Evolutionary conservation across 495 filamentous ascomycete genomes (phyloP).

Genomic region (Podospora anserina): DNA sequence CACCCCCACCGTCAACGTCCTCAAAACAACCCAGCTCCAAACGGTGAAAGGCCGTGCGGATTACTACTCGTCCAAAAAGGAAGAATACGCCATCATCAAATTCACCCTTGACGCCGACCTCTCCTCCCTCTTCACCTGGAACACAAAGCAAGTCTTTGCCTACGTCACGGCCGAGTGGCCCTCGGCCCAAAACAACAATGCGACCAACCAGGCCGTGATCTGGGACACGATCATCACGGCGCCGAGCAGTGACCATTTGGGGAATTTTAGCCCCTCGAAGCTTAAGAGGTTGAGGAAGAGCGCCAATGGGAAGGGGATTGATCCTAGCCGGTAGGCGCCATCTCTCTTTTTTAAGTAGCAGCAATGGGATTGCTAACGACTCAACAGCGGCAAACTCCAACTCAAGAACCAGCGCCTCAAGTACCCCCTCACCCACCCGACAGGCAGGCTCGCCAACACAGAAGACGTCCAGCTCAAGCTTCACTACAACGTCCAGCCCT

Average conservation of each 20-base stretch:
- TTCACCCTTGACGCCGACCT: constrained; percentile 90
- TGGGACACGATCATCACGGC: constrained; percentile 92
- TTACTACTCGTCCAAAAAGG: constrained; percentile 87
- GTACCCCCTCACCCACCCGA: constrained; percentile 89
- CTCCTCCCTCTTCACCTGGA: constrained; percentile 94
- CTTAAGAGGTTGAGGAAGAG: constrained; percentile 53
- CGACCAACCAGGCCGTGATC: constrained; percentile 73
- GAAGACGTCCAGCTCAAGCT: constrained; percentile 73
- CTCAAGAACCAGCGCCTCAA: constrained; percentile 81
- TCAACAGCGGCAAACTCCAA: constrained; percentile 59
- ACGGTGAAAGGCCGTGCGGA: constrained; percentile 85
- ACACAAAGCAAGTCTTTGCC: constrained; percentile 98
- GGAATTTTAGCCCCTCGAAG: constrained; percentile 48
- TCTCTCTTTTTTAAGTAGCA: neutral
- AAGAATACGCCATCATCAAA: constrained; percentile 90
- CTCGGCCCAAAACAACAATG: constrained; percentile 40
- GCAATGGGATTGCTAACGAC: neutral
- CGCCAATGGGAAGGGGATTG: constrained; percentile 50
- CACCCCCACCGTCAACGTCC: constrained; percentile 56
- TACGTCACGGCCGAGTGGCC: constrained; percentile 90
- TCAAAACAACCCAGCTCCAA: constrained; percentile 75
- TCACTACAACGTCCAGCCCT: constrained; percentile 96
- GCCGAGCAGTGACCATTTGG: constrained; percentile 55
- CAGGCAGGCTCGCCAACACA: constrained; percentile 64
- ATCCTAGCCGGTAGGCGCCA: constrained; percentile 45